Evolutionary conservation across 2,329 filamentous ascomycete genomes (phyloP).

Genomic region (Penicillium aurantiogriseum): DNA sequence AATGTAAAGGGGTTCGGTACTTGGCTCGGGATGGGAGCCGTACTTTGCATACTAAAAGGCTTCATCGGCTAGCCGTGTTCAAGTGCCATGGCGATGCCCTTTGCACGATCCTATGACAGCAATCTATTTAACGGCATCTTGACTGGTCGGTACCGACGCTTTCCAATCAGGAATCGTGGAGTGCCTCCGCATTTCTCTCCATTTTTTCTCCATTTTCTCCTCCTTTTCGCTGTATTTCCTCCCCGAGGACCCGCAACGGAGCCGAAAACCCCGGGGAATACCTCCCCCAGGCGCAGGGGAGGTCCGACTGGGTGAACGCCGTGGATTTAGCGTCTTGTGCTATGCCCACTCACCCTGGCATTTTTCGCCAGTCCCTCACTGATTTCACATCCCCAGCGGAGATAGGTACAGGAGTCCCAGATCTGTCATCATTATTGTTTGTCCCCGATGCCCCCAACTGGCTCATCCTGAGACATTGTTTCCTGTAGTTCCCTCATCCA

Average conservation of each 20-base stretch:
- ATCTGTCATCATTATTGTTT: constrained; percentile 1
- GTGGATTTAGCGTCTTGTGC: not conserved
- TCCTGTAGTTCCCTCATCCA: no score
- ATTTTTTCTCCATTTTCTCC: no score
- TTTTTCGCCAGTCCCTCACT: not conserved
- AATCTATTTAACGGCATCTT: not conserved
- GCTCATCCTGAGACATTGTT: no score
- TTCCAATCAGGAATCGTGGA: constrained; percentile 13
- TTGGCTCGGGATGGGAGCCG: constrained; percentile 11
- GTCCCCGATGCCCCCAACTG: not conserved
- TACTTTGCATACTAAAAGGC: not conserved
- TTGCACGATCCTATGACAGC: not conserved
- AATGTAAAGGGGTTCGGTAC: constrained; percentile 13
- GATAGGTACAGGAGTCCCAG: not conserved
- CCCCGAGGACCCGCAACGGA: constrained; percentile 5
- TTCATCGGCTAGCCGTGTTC: constrained; percentile 19
- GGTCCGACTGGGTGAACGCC: not conserved
- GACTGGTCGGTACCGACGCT: not conserved
- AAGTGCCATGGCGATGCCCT: constrained; percentile 17
- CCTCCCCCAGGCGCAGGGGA: constrained; percentile 1
- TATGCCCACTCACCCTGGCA: constrained; percentile 14
- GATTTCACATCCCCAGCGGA: constrained; percentile 4
- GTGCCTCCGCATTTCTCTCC: constrained; percentile 26
- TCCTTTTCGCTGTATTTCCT: not conserved
- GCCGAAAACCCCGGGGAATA: constrained; percentile 17